phyloP scores from a whole-genome alignment of 345 rosid species.

The Durio zibethinus region DNA sequence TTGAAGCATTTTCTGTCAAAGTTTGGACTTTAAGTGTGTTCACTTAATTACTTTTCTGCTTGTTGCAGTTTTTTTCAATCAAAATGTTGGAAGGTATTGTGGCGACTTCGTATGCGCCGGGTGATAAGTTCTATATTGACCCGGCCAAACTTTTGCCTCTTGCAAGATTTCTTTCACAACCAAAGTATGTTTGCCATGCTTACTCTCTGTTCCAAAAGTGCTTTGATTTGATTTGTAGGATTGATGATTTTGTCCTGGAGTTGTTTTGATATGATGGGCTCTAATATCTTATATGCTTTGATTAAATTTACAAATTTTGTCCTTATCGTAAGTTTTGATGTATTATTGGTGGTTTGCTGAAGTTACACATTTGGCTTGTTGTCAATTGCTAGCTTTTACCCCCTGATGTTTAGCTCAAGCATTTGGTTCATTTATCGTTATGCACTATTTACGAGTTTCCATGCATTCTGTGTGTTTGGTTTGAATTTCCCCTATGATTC shows the following conservation, averaged over 20 bases:
- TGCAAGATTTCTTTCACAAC: constrained; percentile 81
- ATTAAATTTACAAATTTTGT: background rate
- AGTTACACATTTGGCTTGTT: background rate
- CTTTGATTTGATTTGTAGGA: background rate
- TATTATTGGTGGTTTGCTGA: background rate
- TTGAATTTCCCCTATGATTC: background rate
- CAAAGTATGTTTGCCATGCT: constrained; percentile 55
- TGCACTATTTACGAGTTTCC: background rate
- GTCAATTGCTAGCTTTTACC: background rate
- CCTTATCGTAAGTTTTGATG: background rate
- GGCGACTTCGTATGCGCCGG: constrained; percentile 65
- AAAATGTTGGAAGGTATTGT: constrained; percentile 96
- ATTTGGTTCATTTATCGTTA: background rate
- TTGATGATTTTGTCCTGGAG: background rate
- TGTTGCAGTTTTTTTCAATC: constrained; percentile 62
- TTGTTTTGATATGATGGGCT: background rate
- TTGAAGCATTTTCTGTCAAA: background rate
- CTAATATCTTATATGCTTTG: background rate
- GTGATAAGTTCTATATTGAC: constrained; percentile 87
- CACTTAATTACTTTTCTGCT: background rate
- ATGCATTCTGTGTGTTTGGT: background rate
- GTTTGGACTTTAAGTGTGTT: background rate
- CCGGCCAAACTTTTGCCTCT: constrained; percentile 83
- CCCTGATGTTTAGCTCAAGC: background rate
- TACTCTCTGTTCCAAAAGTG: background rate